phyloP scores from a whole-genome alignment of 352 stramenopile genomes.

The Blastocystis sp. region DNA sequence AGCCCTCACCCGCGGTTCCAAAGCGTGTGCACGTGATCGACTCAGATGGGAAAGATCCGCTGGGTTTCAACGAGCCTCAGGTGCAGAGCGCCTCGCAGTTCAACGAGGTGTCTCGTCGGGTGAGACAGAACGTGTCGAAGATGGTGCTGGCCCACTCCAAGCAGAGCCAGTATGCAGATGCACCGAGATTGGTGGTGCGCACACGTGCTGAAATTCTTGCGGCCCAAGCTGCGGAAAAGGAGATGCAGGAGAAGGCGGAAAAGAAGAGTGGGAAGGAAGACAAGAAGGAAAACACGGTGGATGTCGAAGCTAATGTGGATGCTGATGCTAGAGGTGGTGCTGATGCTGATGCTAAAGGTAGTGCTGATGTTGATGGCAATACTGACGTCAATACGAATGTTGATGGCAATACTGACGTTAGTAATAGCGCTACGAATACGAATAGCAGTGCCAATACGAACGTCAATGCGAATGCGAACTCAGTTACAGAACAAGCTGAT shows the following conservation, averaged over 20 bases:
- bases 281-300: not conserved
- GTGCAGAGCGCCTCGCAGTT: not conserved
- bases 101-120: not conserved
- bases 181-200: not conserved
- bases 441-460: too few relatives aligned
- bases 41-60: not conserved
- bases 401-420: too few relatives aligned
- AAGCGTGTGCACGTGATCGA: slow-evolving; percentile 21
- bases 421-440: too few relatives aligned
- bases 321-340: not conserved
- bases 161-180: not conserved
- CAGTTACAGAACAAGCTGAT: not conserved
- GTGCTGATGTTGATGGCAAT: not conserved
- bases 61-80: not conserved
- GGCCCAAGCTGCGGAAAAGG: not conserved
- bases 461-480: not conserved
- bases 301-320: not conserved
- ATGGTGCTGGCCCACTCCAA: not conserved
- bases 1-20: not conserved
- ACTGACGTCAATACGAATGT: too few relatives aligned
- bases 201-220: slow-evolving; percentile 21
- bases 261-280: not conserved
- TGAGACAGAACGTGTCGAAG: not conserved
- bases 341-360: not conserved
- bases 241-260: not conserved